Evolutionary conservation across 306 rosid species (phyloP), one percentile per base, ranked within the genome.

Genomic region (Pyrus bretschneideri): DNA sequence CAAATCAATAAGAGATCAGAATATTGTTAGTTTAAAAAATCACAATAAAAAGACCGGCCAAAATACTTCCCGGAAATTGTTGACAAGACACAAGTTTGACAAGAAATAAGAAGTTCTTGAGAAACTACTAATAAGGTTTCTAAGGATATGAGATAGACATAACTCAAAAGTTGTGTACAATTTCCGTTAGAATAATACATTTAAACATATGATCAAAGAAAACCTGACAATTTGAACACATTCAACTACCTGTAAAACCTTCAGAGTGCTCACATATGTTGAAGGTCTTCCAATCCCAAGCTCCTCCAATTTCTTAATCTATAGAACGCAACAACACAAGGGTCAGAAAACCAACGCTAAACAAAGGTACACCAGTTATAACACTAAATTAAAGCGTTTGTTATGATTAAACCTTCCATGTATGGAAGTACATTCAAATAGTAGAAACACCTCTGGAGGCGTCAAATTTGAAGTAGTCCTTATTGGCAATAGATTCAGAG

Each of bases 201-300:
- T 27, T 30, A 31, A n/a, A 19, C 31, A 17, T 76, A 59, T 66
- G 51, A 65, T 31, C 17, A 38, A 67, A 21, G 63, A 29, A 22
- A 42, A 69, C 23, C 30, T 2, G 10, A 72, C 22, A 54, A 70
- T 55, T 83, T 70, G 76, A 55, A 72, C 61, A 66, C 12, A 18
- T 65, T 74, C 74, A 81, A 25, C 27, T 86, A 89, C 99, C 98
- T 88, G 85, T 80, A 96, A 87, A 72, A 96, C 99, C 86, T 86
- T 96, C 77, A 96, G 44, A 49, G 93, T 95, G 79, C 83, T 62
- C 51, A 97, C 98, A 88, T 95, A 95, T 42, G 99, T 95, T 6
- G 99, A 95, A 67, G 99, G 99, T 83, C 99, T 92, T 79, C 99
- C 98, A 78, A 95, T 95, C 59, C 99, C 99, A 77, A 95, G 97